Evolutionary conservation across 306 rosid genomes (phyloP), one percentile per base, ranked within the genome.

Genomic region (Cicer yamashitae): DNA sequence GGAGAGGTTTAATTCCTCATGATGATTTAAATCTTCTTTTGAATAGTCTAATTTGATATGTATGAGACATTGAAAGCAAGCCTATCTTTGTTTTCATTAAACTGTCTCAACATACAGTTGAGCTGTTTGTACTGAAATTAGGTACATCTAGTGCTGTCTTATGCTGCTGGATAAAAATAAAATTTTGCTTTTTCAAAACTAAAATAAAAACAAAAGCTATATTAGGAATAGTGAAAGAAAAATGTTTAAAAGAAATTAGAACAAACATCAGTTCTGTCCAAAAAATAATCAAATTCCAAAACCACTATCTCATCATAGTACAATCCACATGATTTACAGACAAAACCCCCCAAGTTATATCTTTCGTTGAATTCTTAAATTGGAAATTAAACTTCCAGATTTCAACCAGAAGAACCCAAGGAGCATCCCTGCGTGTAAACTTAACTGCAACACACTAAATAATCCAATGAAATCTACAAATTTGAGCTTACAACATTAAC

Each of bases 261-360:
- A 20, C 34, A 76, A 22, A 37, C 17, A 46, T 65, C 47, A 3
- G 71, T 41, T 47, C 46, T 57, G 41, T 37, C 47, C 45, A 45
- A 65, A 41, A 62, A 48, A 37, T 18, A 53, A 73, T 67, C 22
- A 73, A 60, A 50, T 57, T 57, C 40, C 43, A 48, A 65, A 45
- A 52, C 50, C 48, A 45, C 53, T 54, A 63, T 59, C 72, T 77
- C 79, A 38, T 61, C 73, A 30, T 9, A 73, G 61, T 63, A 64
- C 79, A 78, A 50, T 47, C 30, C 43, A 73, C 64, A 65, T 38
- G 81, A 77, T 70, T 69, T 84, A 84, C 83, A 78, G 20, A 78
- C 75, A 70, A 64, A 76, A 61, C 37, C 61, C 52, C 71, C 73
- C 59, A 46, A 71, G 54, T 61, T 74, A 59, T 53, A 45, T 14